Conservation (phyloP, 2,329 filamentous ascomycete genomes). For the Xylariomycetidae sp. region DNA sequence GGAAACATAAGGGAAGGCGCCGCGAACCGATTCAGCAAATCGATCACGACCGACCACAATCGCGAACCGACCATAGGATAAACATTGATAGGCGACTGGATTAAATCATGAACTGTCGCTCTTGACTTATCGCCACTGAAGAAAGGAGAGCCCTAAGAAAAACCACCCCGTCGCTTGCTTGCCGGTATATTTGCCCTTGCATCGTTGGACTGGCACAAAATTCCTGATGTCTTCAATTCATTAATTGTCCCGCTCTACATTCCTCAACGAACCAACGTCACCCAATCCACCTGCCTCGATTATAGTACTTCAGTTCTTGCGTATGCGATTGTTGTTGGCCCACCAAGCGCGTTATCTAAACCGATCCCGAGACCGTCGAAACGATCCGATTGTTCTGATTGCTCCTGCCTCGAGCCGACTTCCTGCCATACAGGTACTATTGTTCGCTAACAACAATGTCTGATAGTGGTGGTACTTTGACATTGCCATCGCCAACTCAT, state of each 20-base stretch:
- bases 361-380: constrained; percentile 7
- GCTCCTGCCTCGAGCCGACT: too few species aligned
- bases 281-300: constrained; percentile 8
- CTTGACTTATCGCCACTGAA: constrained; percentile 17
- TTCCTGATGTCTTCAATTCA: constrained; percentile 22
- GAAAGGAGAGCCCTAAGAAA: constrained; percentile 15
- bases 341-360: constrained; percentile 14
- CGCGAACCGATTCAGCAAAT: neutral
- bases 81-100: constrained; percentile 1
- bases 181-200: constrained; percentile 19
- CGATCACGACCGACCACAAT: neutral
- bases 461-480: constrained; percentile 60
- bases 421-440: too few species aligned
- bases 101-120: constrained; percentile 11
- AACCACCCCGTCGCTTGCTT: too few species aligned
- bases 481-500: constrained; percentile 81
- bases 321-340: constrained; percentile 15
- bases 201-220: constrained; percentile 18
- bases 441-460: too few species aligned
- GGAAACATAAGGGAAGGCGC: too few species aligned
- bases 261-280: constrained; percentile 17
- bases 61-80: neutral
- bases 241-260: constrained; percentile 20
- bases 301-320: too few species aligned
- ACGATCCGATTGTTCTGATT: too few species aligned